Percentiles rank a stretch among this genome's conserved stretches.
These are phyloP conservation scores for Mitragyna speciosa DNA, from an alignment of 257 asterid species.

Conservation along the genomic window DNA sequence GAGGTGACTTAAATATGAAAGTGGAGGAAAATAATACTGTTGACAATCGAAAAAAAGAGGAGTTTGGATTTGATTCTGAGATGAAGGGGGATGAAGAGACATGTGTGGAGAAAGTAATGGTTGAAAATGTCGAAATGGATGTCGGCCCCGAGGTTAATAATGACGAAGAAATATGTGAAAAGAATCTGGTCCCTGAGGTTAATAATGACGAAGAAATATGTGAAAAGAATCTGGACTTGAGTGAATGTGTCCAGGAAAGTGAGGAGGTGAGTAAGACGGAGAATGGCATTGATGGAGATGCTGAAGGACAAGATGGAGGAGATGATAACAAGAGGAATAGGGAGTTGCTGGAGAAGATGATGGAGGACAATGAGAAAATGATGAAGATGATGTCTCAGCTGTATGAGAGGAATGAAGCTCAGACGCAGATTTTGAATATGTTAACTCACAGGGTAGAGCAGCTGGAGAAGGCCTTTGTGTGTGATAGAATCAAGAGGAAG, in stretches of 20 bases:
- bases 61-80: background rate
- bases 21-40: background rate
- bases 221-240: background rate
- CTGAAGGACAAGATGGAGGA: background rate
- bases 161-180: background rate
- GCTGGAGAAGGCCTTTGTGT: constrained; percentile 58
- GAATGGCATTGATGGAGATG: background rate
- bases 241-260: constrained; percentile 8
- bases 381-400: constrained; percentile 57
- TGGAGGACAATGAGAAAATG: constrained; percentile 66
- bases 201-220: background rate
- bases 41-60: background rate
- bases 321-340: constrained; percentile 22
- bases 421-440: constrained; percentile 40
- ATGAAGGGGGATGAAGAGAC: background rate
- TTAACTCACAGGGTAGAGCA: constrained; percentile 48
- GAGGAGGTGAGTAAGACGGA: background rate
- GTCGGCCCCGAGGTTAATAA: background rate
- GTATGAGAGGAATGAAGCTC: constrained; percentile 47
- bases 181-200: background rate
- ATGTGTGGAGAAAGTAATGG: background rate
- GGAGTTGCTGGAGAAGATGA: constrained; percentile 50
- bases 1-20: constrained; percentile 23
- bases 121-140: background rate
- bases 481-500: constrained; percentile 37